Evolutionary conservation across 768 basidiomycete species (phyloP).

Genomic region (Leucocoprinus leucothites): DNA sequence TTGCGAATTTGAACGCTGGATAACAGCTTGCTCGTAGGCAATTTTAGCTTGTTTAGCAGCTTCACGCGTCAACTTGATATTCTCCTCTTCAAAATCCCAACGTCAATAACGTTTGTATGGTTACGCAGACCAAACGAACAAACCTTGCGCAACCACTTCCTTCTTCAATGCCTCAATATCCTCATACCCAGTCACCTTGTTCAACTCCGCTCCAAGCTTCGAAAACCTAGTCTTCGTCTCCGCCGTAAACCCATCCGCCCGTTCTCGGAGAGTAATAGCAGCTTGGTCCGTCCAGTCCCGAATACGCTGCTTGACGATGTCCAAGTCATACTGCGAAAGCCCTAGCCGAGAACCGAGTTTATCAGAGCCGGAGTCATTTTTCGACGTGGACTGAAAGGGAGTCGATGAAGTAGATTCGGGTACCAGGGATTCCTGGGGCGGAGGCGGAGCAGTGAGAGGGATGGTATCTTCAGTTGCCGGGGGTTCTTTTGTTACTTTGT

Average conservation of each 20-base stretch:
- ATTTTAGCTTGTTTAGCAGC: slow-evolving; percentile 71
- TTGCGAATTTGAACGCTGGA: slow-evolving; percentile 79
- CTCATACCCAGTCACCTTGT: slow-evolving; percentile 88
- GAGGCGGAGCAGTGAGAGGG: neutral
- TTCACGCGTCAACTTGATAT: slow-evolving; percentile 63
- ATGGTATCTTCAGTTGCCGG: neutral
- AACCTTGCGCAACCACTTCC: slow-evolving; percentile 81
- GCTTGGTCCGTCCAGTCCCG: slow-evolving; percentile 50
- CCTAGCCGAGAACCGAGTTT: neutral
- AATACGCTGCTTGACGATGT: slow-evolving; percentile 35
- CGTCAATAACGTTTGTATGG: slow-evolving; percentile 9
- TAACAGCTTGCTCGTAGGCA: slow-evolving; percentile 76
- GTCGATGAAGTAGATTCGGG: neutral
- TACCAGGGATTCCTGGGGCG: neutral
- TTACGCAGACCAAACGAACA: slow-evolving; percentile 20
- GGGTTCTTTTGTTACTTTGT: neutral
- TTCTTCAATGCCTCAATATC: slow-evolving; percentile 81
- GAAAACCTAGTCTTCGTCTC: slow-evolving; percentile 60
- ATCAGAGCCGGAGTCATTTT: neutral
- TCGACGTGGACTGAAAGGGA: neutral
- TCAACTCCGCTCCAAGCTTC: slow-evolving; percentile 74
- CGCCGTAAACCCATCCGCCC: slow-evolving; percentile 56
- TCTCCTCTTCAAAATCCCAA: slow-evolving; percentile 51
- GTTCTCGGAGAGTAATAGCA: slow-evolving; percentile 44
- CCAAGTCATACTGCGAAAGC: slow-evolving; percentile 28